Percentiles rank a stretch among this genome's conserved stretches.
phyloP scores from a whole-genome alignment of 2,329 filamentous ascomycete species.

The Cladosporium sp. region DNA sequence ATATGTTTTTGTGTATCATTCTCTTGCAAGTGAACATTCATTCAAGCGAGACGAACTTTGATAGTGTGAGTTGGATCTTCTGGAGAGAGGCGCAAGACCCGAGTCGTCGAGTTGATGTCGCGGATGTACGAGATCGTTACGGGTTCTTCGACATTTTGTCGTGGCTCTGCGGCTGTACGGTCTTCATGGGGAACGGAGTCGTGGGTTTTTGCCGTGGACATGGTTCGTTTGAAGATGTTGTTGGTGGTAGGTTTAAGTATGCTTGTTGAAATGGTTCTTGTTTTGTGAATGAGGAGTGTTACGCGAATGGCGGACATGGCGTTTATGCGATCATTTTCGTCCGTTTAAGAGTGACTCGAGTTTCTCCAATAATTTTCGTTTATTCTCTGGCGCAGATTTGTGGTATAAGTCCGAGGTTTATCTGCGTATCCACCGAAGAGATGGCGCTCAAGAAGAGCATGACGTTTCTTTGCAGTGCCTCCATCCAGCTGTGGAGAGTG shows the following conservation, averaged over 20 bases:
- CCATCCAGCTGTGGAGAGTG: too few relatives aligned
- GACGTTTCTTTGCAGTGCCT: too few relatives aligned
- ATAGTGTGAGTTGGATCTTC: slow-evolving; percentile 38
- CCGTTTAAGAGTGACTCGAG: too few relatives aligned
- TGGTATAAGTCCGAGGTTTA: too few relatives aligned
- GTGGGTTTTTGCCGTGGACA: slow-evolving; percentile 27
- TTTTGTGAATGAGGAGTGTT: background rate
- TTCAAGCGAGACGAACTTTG: slow-evolving; percentile 25
- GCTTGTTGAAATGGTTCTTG: background rate
- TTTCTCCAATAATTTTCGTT: too few relatives aligned
- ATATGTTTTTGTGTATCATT: too few relatives aligned
- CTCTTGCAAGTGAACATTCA: too few relatives aligned
- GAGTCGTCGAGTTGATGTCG: slow-evolving; percentile 62
- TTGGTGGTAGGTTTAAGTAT: background rate
- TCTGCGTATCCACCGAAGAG: too few relatives aligned
- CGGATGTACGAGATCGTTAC: slow-evolving; percentile 60
- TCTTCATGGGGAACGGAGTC: slow-evolving; percentile 54
- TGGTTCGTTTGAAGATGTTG: slow-evolving; percentile 15
- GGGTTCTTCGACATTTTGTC: slow-evolving; percentile 60
- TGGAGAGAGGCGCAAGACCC: slow-evolving; percentile 63
- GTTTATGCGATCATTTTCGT: too few relatives aligned
- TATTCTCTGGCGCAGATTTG: too few relatives aligned
- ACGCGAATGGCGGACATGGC: background rate
- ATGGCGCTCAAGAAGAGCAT: too few relatives aligned
- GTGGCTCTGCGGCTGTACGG: slow-evolving; percentile 69